phyloP scores from a whole-genome alignment of 768 basidiomycete species.

The Mrakia blollopis region DNA sequence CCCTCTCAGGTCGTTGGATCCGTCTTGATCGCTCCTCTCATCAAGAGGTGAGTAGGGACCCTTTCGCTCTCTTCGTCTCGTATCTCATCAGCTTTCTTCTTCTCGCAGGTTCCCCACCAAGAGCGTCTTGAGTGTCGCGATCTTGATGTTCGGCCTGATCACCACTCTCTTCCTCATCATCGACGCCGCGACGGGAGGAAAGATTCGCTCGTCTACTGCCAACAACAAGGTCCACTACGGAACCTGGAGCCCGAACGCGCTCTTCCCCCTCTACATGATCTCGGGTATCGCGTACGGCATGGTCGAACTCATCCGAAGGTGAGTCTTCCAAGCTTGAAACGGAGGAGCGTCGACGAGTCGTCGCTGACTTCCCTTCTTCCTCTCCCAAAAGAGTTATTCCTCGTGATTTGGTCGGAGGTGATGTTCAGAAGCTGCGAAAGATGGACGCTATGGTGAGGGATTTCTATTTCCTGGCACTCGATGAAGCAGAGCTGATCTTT shows the following conservation, averaged over 20 bases:
- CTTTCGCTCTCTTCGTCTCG: no score
- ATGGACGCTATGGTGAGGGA: constrained; percentile 18
- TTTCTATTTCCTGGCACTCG: background rate
- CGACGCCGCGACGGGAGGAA: constrained; percentile 38
- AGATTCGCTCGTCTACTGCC: background rate
- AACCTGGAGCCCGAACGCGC: constrained; percentile 35
- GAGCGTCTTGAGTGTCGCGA: constrained; percentile 38
- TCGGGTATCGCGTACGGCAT: constrained; percentile 39
- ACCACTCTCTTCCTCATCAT: constrained; percentile 37
- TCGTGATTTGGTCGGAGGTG: constrained; percentile 35
- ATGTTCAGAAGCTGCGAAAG: constrained; percentile 35
- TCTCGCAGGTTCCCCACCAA: constrained; percentile 35
- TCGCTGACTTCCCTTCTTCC: no score
- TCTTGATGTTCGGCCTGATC: constrained; percentile 39
- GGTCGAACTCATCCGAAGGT: constrained; percentile 42
- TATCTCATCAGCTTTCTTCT: no score
- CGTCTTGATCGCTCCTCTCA: constrained; percentile 39
- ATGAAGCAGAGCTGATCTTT: no score
- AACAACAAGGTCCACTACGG: constrained; percentile 27
- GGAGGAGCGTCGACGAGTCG: no score
- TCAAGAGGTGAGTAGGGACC: constrained; percentile 28
- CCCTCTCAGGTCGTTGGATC: constrained; percentile 36
- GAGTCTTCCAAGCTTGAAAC: no score
- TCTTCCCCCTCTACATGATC: constrained; percentile 38
- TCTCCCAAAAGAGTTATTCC: constrained; percentile 41